Evolutionary conservation across 768 basidiomycete species (phyloP).

Genomic region (Russula virescens): DNA sequence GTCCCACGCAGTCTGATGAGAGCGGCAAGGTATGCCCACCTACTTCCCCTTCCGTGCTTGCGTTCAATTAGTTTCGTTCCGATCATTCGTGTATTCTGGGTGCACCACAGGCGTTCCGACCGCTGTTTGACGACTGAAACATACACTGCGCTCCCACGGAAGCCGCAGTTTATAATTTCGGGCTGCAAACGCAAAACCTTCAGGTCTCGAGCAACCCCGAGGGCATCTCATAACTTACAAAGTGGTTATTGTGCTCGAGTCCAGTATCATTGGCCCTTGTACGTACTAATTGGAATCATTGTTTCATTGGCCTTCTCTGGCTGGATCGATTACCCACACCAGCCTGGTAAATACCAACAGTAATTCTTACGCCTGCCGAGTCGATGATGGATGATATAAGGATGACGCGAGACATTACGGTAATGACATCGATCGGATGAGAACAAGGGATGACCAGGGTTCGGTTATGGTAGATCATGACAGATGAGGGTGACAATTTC

Average conservation of each 20-base stretch:
- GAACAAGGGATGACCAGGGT: background rate
- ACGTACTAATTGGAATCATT: slow-evolving; percentile 12
- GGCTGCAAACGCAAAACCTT: no score
- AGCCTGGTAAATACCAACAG: background rate
- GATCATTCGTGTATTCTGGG: background rate
- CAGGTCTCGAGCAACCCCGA: background rate
- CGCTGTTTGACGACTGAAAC: slow-evolving; percentile 22
- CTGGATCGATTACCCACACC: background rate
- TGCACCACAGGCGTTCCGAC: slow-evolving; percentile 17
- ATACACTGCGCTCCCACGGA: background rate
- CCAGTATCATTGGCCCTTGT: slow-evolving; percentile 9
- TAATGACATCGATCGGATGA: background rate
- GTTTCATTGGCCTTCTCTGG: background rate
- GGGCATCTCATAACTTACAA: background rate
- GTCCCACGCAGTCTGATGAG: slow-evolving; percentile 22
- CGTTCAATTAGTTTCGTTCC: background rate
- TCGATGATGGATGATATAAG: background rate
- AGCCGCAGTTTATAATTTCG: background rate
- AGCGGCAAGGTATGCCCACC: slow-evolving; percentile 17
- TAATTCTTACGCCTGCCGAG: background rate
- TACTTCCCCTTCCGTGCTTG: background rate
- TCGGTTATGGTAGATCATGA: background rate
- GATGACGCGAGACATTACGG: background rate
- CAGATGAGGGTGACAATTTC: background rate
- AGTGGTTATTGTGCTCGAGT: background rate